These are phyloP conservation scores for Echites panduratus DNA, from an alignment of 257 asterid species.

Conservation along the genomic window DNA sequence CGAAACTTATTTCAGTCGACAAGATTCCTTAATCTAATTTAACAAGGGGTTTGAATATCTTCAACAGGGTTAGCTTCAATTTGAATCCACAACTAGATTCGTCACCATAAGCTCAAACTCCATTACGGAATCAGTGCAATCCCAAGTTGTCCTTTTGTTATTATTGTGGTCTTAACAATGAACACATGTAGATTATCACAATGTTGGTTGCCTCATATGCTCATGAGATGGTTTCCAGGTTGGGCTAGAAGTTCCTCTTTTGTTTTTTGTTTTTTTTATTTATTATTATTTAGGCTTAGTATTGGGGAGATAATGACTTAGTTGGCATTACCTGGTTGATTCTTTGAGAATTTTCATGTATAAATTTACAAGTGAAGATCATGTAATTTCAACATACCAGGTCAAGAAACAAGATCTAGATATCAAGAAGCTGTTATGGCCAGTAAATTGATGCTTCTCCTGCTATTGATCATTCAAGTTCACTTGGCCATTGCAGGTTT, in stretches of 20 bases:
- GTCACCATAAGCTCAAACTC: not conserved
- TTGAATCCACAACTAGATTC: not conserved
- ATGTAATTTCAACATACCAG: not conserved
- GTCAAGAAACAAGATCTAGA: too few species aligned
- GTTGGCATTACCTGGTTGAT: constrained; percentile 1
- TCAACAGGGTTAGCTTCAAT: not conserved
- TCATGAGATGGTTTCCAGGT: not conserved
- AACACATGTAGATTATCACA: constrained; percentile 1
- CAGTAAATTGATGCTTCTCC: not conserved
- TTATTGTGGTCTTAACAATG: not conserved
- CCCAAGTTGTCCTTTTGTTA: not conserved
- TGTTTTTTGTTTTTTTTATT: too few species aligned
- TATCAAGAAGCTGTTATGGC: not conserved
- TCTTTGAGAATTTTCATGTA: constrained; percentile 5
- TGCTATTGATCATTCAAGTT: not conserved
- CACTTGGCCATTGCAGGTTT: constrained; percentile 14
- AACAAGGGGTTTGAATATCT: not conserved
- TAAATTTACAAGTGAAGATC: not conserved
- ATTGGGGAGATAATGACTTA: constrained; percentile 1
- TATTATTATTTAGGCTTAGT: not conserved
- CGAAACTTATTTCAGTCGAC: too few species aligned
- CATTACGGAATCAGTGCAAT: too few species aligned
- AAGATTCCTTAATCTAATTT: too few species aligned
- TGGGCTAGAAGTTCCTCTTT: not conserved
- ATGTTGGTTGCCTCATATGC: not conserved